A percentile compares a stretch with the other conserved stretches of the same genome.
Conservation (phyloP, 352 stramenopile species). For the Phytophthora nicotianae region DNA sequence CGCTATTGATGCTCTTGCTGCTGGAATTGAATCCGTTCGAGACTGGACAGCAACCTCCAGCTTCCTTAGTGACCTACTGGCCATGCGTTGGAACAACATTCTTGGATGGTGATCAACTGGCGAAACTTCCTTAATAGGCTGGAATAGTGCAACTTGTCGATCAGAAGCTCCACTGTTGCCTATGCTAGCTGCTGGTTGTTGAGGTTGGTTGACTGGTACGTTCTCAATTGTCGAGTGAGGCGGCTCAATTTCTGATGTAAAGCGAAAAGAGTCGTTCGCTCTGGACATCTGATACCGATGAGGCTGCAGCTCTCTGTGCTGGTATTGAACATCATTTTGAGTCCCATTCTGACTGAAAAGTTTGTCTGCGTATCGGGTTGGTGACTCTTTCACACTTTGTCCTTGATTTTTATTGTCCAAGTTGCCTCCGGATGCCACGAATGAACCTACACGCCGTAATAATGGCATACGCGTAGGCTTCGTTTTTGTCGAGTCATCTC, state of each 20-base stretch:
- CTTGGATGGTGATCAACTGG: not conserved
- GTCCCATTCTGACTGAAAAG: conserved; percentile 15
- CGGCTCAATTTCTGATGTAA: conserved; percentile 22
- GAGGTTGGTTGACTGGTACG: not conserved
- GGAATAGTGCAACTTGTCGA: not conserved
- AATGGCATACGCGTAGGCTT: conserved; percentile 11
- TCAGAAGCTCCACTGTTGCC: not conserved
- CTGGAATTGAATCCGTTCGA: conserved; percentile 4
- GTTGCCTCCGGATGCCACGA: conserved; percentile 16
- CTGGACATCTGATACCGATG: not conserved
- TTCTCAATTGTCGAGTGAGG: conserved; percentile 2
- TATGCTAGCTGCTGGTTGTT: not conserved
- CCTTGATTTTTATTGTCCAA: conserved; percentile 7
- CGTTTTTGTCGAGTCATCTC: not conserved
- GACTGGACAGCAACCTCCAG: conserved; percentile 12
- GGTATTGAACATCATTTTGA: not conserved
- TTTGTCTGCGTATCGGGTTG: conserved; percentile 36
- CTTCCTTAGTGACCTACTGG: conserved; percentile 26
- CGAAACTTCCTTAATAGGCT: not conserved
- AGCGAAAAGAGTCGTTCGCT: conserved; percentile 7
- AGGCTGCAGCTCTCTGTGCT: not conserved
- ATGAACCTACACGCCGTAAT: conserved; percentile 26
- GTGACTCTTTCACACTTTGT: conserved; percentile 15
- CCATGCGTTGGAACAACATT: conserved; percentile 18
- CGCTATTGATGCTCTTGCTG: not conserved